These are phyloP conservation scores for Candida morakotiae DNA, from an alignment of 805 yeast species.

Conservation along the genomic window DNA sequence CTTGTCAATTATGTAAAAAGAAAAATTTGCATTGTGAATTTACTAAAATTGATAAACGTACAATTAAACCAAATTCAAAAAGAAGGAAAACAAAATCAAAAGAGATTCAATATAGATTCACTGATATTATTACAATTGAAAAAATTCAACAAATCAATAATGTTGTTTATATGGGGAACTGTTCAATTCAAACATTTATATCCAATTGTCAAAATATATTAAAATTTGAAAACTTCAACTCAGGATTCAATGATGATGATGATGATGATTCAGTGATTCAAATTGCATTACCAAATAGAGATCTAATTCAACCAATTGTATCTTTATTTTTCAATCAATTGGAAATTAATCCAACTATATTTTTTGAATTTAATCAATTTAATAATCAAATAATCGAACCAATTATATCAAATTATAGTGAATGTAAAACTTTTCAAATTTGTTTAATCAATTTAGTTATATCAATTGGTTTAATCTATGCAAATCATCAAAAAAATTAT, in stretches of 20 bases:
- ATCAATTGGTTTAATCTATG: constrained; percentile 37
- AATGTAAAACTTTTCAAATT: constrained; percentile 13
- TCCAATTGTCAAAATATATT: constrained; percentile 36
- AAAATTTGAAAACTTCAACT: constrained; percentile 15
- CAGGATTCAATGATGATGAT: constrained; percentile 31
- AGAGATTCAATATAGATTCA: neutral
- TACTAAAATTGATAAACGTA: constrained; percentile 18
- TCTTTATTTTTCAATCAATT: neutral
- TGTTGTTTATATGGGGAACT: constrained; percentile 28
- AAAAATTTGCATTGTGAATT: constrained; percentile 28
- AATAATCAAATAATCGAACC: constrained; percentile 34
- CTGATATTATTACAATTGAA: neutral
- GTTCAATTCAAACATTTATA: constrained; percentile 36
- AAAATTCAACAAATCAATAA: neutral
- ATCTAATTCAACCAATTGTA: neutral
- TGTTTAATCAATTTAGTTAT: constrained; percentile 35
- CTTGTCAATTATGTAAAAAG: constrained; percentile 29
- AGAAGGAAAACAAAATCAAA: constrained; percentile 4
- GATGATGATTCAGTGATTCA: constrained; percentile 3
- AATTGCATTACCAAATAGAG: constrained; percentile 10
- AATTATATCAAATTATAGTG: constrained; percentile 20
- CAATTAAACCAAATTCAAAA: constrained; percentile 10
- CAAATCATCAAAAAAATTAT: constrained; percentile 20
- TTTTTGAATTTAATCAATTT: constrained; percentile 18
- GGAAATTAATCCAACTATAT: constrained; percentile 5